Conservation (phyloP, 768 basidiomycete species). For the Rhodotorula paludigena region DNA sequence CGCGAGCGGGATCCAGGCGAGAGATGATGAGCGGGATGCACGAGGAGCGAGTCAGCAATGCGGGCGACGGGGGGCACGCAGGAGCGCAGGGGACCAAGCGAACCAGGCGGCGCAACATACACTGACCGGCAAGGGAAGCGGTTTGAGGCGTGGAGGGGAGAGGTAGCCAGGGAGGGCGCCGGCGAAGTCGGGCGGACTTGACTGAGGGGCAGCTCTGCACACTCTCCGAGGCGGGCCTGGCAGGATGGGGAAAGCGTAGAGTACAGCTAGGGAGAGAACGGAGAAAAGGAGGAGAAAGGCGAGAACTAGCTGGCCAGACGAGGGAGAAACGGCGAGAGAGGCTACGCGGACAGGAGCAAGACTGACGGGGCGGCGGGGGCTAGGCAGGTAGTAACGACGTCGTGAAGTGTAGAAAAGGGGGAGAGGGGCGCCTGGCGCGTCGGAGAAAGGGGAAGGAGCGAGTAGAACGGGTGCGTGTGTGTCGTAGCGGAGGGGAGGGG, state of each 20-base stretch:
- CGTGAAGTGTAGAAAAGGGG: background rate
- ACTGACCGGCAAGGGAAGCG: background rate
- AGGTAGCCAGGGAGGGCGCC: background rate
- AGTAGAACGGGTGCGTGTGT: no score
- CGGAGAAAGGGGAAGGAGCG: background rate
- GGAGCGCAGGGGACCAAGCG: background rate
- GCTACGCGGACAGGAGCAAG: background rate
- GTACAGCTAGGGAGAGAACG: background rate
- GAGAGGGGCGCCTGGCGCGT: background rate
- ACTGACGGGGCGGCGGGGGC: background rate
- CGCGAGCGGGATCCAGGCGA: no score
- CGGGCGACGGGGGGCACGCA: no score
- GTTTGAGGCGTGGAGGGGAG: background rate
- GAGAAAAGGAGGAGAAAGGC: background rate
- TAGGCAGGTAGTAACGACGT: background rate
- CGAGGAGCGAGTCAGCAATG: background rate
- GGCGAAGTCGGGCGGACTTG: background rate
- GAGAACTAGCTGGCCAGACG: background rate
- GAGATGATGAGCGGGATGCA: background rate
- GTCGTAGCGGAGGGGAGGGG: background rate
- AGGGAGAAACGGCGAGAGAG: background rate
- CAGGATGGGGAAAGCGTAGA: background rate
- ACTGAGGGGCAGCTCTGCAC: background rate
- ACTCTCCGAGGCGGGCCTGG: no score
- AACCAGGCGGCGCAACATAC: constrained; percentile 14